A percentile compares a stretch with the other conserved stretches of the same genome.
Conservation (phyloP, 2,329 filamentous ascomycete genomes). For the Fusarium nygamai region DNA sequence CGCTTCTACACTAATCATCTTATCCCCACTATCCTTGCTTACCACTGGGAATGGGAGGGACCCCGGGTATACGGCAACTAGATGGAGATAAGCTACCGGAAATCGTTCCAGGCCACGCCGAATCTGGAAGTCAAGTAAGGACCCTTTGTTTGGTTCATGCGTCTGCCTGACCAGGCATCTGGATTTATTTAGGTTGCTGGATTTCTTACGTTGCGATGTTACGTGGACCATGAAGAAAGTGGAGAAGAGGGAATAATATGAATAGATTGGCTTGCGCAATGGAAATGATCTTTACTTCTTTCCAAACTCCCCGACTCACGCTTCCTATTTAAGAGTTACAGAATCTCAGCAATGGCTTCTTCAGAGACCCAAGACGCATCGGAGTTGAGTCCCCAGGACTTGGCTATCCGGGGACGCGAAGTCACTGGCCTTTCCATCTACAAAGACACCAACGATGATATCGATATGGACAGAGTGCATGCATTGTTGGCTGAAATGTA, state of each 20-base stretch:
- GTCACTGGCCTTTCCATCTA: background rate
- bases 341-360: background rate
- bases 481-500: background rate
- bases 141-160: background rate
- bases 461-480: background rate
- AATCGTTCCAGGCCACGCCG: background rate
- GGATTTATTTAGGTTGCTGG: background rate
- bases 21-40: too few species aligned
- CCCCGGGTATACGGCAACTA: background rate
- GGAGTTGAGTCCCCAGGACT: background rate
- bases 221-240: background rate
- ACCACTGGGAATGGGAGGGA: too few species aligned
- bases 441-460: background rate
- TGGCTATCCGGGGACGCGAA: background rate
- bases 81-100: background rate
- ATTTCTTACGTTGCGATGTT: background rate
- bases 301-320: rapidly evolving
- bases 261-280: background rate
- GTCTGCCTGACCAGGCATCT: background rate
- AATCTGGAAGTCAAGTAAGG: background rate
- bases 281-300: rapidly evolving
- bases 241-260: background rate
- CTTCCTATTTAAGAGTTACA: background rate
- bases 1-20: too few species aligned
- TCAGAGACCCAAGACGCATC: background rate